Conservation (phyloP, 306 rosid species). For the Acacia melanoxylon region DNA sequence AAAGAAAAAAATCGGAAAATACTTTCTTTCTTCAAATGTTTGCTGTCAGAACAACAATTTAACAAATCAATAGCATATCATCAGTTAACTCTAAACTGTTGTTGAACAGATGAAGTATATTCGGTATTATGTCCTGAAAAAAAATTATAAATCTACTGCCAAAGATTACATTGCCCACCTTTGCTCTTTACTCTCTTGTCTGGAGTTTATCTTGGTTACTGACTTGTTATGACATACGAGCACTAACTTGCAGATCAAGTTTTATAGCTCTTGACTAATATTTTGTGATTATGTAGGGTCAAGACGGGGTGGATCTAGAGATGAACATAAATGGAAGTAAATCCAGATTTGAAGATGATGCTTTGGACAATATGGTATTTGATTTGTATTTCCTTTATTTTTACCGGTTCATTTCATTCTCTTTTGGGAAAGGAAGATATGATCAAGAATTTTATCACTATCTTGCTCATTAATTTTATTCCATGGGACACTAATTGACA, state of each 20-base stretch:
- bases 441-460: neutral
- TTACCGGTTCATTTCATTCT: neutral
- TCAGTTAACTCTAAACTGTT: constrained; percentile 23
- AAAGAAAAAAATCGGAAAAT: neutral
- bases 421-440: neutral
- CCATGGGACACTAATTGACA: neutral
- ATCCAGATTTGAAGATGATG: constrained; percentile 76
- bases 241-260: neutral
- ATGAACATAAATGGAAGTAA: constrained; percentile 84
- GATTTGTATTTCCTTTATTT: constrained; percentile 21
- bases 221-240: neutral
- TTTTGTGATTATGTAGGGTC: constrained; percentile 59
- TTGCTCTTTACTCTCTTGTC: constrained; percentile 11
- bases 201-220: constrained; percentile 1
- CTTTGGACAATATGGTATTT: constrained; percentile 83
- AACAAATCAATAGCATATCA: constrained; percentile 14
- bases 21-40: constrained; percentile 9
- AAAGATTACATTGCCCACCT: constrained; percentile 16
- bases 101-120: constrained; percentile 23
- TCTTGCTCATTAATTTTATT: constrained; percentile 17
- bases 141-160: neutral
- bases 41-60: constrained; percentile 17
- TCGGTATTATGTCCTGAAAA: constrained; percentile 21
- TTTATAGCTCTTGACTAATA: constrained; percentile 23
- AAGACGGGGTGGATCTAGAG: constrained; percentile 92